A percentile compares a stretch with the other conserved stretches of the same genome.
These are phyloP conservation scores for Paspalum notatum DNA, from an alignment of 176 grass and related monocot species.

Conservation along the genomic window DNA sequence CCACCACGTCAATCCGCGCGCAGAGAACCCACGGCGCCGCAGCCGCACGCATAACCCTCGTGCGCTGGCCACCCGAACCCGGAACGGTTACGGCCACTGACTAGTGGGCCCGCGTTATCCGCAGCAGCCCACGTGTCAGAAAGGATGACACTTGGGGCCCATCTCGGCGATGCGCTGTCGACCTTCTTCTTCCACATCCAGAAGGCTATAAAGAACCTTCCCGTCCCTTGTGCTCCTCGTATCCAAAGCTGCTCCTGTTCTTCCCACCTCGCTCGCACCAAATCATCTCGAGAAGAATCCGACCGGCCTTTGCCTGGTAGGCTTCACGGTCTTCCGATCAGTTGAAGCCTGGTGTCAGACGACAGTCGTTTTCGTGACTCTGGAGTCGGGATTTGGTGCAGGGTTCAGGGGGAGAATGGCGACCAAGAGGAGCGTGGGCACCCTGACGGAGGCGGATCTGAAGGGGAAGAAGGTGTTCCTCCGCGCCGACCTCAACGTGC, in stretches of 20 bases:
- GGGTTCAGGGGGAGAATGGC: constrained; percentile 54
- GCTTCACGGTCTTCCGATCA: not conserved
- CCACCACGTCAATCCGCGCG: not conserved
- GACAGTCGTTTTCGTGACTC: not conserved
- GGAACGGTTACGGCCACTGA: not conserved
- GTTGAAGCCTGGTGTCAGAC: not conserved
- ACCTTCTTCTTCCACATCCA: too few relatives aligned
- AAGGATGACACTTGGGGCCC: not conserved
- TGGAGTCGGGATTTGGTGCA: constrained; percentile 30
- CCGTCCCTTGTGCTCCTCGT: constrained; percentile 26
- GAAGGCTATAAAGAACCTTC: constrained; percentile 31
- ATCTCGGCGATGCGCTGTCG: not conserved
- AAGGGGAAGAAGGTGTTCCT: constrained; percentile 83
- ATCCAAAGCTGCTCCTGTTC: not conserved
- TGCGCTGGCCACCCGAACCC: not conserved
- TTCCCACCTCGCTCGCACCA: not conserved
- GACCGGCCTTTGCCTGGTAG: constrained; percentile 8
- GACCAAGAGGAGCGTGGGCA: constrained; percentile 73
- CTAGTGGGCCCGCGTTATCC: not conserved
- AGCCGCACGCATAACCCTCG: constrained; percentile 16
- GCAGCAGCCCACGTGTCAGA: not conserved
- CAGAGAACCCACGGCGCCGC: constrained; percentile 38
- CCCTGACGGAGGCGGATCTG: constrained; percentile 64
- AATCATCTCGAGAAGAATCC: not conserved
- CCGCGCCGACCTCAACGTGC: constrained; percentile 81